These are phyloP conservation scores for Linnemannia schmuckeri DNA, from an alignment of 192 early-diverging fungal species.

Conservation along the genomic window DNA sequence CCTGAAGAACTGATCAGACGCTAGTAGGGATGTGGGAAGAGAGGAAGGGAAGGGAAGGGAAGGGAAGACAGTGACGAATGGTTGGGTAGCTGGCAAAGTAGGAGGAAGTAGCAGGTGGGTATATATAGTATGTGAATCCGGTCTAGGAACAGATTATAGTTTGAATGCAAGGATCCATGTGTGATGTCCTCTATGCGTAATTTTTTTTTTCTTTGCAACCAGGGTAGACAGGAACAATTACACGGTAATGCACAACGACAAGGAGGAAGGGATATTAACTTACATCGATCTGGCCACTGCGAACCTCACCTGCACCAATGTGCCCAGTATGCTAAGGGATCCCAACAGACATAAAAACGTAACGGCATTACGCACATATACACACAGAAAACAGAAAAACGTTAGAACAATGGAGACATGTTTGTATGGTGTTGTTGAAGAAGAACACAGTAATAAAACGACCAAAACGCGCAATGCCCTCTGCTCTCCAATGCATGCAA, in stretches of 20 bases:
- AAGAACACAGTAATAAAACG: background rate
- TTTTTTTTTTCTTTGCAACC: constrained; percentile 1
- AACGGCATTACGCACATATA: background rate
- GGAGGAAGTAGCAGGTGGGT: background rate
- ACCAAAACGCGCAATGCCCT: background rate
- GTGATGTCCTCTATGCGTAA: background rate
- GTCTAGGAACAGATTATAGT: background rate
- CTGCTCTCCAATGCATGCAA: too few species aligned
- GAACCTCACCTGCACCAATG: constrained; percentile 59
- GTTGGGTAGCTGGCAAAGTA: background rate
- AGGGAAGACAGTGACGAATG: background rate
- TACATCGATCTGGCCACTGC: constrained; percentile 57
- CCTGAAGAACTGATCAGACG: background rate
- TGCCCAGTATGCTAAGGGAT: constrained; percentile 57
- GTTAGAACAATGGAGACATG: background rate
- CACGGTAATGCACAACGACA: background rate
- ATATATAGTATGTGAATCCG: background rate
- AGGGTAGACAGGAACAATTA: constrained; percentile 16
- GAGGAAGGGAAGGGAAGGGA: background rate
- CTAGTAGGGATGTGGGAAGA: background rate
- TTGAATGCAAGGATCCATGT: background rate
- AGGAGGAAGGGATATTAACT: constrained; percentile 6
- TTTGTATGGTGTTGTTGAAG: background rate
- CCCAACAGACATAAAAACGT: background rate
- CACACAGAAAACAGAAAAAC: constrained; percentile 7